Percentiles rank a stretch among this genome's conserved stretches.
These are phyloP conservation scores for Astrephomene gubernaculifera DNA, from an alignment of 139 green algal genomes.

Conservation along the genomic window DNA sequence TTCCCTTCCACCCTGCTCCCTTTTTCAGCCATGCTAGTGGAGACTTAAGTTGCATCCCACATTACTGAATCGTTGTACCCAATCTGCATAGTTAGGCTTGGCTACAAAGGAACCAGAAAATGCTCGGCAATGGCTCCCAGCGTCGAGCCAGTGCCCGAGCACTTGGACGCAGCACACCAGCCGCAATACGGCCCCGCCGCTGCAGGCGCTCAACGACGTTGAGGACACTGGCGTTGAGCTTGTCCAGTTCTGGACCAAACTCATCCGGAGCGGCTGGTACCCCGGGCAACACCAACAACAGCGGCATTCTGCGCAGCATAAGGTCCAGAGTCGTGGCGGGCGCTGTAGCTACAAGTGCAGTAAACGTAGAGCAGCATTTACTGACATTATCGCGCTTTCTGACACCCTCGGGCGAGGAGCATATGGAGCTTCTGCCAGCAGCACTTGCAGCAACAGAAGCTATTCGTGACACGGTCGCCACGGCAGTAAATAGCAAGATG, in stretches of 20 bases:
- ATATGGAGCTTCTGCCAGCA: not conserved
- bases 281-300: not conserved
- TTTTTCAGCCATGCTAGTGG: no score
- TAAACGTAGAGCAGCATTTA: slow-evolving; percentile 27
- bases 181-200: not conserved
- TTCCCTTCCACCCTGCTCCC: no score
- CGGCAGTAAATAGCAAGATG: slow-evolving; percentile 34
- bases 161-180: not conserved
- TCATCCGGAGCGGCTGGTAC: not conserved
- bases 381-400: slow-evolving; percentile 1
- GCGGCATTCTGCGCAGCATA: not conserved
- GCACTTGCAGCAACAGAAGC: slow-evolving; percentile 14
- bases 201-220: not conserved
- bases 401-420: not conserved
- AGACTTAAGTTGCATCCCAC: no score
- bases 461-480: not conserved
- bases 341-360: not conserved
- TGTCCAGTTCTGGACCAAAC: not conserved
- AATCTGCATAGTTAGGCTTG: no score
- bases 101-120: no score
- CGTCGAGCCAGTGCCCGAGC: not conserved
- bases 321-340: slow-evolving; percentile 7
- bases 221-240: not conserved
- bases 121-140: slow-evolving; percentile 13
- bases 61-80: no score